Conservation (phyloP, 78 protist species). For the Dictyostelium purpureum region DNA sequence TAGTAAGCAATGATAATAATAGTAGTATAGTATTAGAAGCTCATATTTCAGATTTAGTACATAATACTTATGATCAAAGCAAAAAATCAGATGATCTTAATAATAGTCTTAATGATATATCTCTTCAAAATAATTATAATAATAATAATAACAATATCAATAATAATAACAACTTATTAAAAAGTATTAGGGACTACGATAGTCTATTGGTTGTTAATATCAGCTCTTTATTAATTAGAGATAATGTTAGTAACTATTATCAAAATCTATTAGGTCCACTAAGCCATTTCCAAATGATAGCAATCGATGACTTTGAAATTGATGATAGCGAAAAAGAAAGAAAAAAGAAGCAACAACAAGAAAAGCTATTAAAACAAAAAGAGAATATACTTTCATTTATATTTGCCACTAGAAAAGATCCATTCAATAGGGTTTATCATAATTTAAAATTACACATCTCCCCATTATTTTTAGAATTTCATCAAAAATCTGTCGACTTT, state of each 20-base stretch:
- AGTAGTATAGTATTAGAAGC: conserved; percentile 5
- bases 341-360: neutral
- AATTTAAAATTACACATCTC: conserved; percentile 20
- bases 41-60: conserved; percentile 16
- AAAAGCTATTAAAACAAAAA: neutral
- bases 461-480: conserved; percentile 37
- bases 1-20: neutral
- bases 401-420: neutral
- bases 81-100: neutral
- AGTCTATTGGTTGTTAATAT: conserved; percentile 12
- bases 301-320: conserved; percentile 7
- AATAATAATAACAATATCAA: neutral
- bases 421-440: conserved; percentile 7
- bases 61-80: neutral
- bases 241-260: conserved; percentile 34
- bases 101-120: neutral
- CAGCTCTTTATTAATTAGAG: neutral
- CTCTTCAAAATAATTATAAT: neutral
- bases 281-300: neutral
- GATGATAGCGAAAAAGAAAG: neutral
- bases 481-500: conserved; percentile 42
- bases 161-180: neutral
- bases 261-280: conserved; percentile 53
- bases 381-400: conserved; percentile 14
- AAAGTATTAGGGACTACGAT: conserved; percentile 9